These are phyloP conservation scores for Fusarium zealandicum DNA, from an alignment of 2,329 filamentous ascomycete species.

Conservation along the genomic window DNA sequence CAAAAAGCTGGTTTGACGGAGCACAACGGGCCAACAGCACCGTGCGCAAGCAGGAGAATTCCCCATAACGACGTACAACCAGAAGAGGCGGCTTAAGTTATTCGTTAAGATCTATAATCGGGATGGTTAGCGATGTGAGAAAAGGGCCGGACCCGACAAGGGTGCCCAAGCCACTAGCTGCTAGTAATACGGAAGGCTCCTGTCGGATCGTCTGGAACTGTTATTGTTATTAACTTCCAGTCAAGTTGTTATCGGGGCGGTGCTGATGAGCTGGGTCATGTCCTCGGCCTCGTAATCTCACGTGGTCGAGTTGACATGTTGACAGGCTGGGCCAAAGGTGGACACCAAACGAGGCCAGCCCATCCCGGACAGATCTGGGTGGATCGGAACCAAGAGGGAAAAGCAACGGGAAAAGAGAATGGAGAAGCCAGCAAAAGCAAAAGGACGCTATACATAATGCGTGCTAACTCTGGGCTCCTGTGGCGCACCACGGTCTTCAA, in stretches of 20 bases:
- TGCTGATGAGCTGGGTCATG: conserved; percentile 8
- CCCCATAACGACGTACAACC: conserved; percentile 2
- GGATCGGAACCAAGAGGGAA: conserved; percentile 21
- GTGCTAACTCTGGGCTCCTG: conserved; percentile 13
- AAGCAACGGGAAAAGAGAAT: conserved; percentile 15
- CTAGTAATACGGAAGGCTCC: conserved; percentile 28
- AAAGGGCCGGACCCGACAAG: conserved; percentile 16
- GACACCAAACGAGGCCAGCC: conserved; percentile 17
- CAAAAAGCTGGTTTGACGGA: conserved; percentile 6
- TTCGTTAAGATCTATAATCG: conserved; percentile 28
- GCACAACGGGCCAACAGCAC: conserved; percentile 6
- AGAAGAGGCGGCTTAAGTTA: conserved; percentile 9
- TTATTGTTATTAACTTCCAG: no score
- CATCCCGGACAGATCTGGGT: conserved; percentile 36
- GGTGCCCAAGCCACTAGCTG: background rate
- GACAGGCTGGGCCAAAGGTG: conserved; percentile 9
- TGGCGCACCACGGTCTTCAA: conserved; percentile 29
- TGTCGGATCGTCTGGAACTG: conserved; percentile 7
- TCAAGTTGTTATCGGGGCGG: conserved; percentile 12
- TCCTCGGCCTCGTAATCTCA: conserved; percentile 31
- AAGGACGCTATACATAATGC: conserved; percentile 6
- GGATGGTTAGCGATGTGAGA: conserved; percentile 9
- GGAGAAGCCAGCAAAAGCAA: conserved; percentile 18
- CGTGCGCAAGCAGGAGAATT: conserved; percentile 3
- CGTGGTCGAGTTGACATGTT: conserved; percentile 15